These are phyloP conservation scores for Abelmoschus esculentus DNA, from an alignment of 345 rosid species.

Conservation along the genomic window DNA sequence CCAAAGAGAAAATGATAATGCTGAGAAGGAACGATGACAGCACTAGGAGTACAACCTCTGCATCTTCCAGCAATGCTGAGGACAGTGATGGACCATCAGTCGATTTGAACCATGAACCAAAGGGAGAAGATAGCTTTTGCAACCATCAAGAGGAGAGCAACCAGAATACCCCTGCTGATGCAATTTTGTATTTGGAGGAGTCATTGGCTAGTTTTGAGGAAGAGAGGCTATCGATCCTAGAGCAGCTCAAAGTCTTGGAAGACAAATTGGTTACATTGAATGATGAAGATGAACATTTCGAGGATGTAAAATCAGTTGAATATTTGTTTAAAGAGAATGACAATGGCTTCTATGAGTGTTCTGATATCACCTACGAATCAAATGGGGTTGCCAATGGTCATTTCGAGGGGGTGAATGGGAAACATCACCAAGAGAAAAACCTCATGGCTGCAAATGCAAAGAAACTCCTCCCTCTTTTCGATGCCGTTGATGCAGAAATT, in stretches of 20 bases:
- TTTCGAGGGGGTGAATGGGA: constrained; percentile 7
- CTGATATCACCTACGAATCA: constrained; percentile 20
- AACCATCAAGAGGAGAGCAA: constrained; percentile 25
- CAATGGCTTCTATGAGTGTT: constrained; percentile 30
- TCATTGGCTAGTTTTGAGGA: constrained; percentile 69
- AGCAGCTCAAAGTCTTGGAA: constrained; percentile 28
- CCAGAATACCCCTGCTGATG: constrained; percentile 62
- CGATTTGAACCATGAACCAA: constrained; percentile 42
- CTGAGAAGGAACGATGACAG: constrained; percentile 33
- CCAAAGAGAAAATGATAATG: constrained; percentile 47
- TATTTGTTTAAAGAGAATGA: constrained; percentile 30
- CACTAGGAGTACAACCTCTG: constrained; percentile 40
- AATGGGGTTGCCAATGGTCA: constrained; percentile 50
- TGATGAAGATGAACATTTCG: constrained; percentile 46
- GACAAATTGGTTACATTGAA: constrained; percentile 44
- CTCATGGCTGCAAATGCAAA: constrained; percentile 48
- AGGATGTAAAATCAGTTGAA: constrained; percentile 38
- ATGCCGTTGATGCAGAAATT: constrained; percentile 48
- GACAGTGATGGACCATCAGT: constrained; percentile 51
- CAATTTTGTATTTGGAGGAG: constrained; percentile 63
- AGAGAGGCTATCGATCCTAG: constrained; percentile 75
- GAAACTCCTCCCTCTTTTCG: constrained; percentile 79
- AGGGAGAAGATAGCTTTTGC: constrained; percentile 27
- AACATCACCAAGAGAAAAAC: constrained; percentile 27
- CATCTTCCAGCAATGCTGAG: constrained; percentile 55